phyloP scores from a whole-genome alignment of 1,284 basidiomycete genomes.

The Apiotrichum sp. region DNA sequence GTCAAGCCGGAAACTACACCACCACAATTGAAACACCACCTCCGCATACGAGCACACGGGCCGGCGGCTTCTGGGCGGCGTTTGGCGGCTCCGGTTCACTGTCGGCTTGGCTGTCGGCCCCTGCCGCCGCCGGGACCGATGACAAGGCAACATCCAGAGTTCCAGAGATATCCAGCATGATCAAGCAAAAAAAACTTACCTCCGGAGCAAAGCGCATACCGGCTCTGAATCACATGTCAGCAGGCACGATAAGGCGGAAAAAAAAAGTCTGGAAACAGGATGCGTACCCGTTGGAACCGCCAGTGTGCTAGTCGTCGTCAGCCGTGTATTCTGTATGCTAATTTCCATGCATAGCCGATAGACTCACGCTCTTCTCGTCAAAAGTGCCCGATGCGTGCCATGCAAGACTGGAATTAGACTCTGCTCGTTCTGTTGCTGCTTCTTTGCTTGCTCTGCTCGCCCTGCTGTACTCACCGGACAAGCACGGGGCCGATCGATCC shows the following conservation, averaged over 20 bases:
- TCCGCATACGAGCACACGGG: no score
- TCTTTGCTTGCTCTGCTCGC: background rate
- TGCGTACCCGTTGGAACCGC: conserved; percentile 51
- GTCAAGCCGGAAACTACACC: no score
- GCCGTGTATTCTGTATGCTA: background rate
- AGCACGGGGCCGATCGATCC: conserved; percentile 45
- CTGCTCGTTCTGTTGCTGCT: background rate
- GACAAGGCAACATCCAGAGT: no score
- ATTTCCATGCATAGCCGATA: background rate
- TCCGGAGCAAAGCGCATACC: conserved; percentile 49
- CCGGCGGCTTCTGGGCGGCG: no score
- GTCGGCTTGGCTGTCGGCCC: no score
- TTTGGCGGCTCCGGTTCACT: no score
- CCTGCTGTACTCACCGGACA: conserved; percentile 29
- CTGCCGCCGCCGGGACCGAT: no score
- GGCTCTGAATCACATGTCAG: conserved; percentile 10
- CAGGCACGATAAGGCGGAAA: background rate
- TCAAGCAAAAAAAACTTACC: conserved; percentile 16
- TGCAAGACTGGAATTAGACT: conserved; percentile 44
- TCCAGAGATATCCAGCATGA: no score
- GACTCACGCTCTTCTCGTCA: conserved; percentile 34
- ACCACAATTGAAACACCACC: no score
- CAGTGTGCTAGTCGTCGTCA: conserved; percentile 38
- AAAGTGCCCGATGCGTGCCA: conserved; percentile 53
- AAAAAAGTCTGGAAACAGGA: no score